phyloP scores from a whole-genome alignment of 2,329 filamentous ascomycete genomes.

The Tolypocladium paradoxum region DNA sequence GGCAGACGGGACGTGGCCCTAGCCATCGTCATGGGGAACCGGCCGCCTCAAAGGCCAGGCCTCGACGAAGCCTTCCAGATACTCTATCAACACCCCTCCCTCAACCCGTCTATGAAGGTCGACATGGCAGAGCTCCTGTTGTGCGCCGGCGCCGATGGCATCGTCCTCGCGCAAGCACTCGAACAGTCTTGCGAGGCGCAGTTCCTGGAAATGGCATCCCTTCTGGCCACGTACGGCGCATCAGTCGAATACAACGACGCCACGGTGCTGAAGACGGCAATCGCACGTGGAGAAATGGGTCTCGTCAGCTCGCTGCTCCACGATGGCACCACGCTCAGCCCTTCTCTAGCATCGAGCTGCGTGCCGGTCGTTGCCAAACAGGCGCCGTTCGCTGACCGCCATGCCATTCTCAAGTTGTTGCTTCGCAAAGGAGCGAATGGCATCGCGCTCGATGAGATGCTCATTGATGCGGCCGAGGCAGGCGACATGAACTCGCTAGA shows the following conservation, averaged over 20 bases:
- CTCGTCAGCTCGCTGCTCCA: slow-evolving; percentile 36
- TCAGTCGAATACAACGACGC: slow-evolving; percentile 44
- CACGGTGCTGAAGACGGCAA: slow-evolving; percentile 35
- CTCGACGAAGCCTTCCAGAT: slow-evolving; percentile 40
- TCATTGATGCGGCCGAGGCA: slow-evolving; percentile 37
- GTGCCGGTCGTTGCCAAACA: slow-evolving; percentile 37
- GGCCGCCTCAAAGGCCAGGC: slow-evolving; percentile 35
- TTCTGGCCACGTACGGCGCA: slow-evolving; percentile 43
- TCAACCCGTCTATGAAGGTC: slow-evolving; percentile 38
- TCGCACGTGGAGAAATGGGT: slow-evolving; percentile 31
- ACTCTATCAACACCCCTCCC: slow-evolving; percentile 33
- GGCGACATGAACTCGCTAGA: slow-evolving; percentile 36
- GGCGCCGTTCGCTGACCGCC: slow-evolving; percentile 32
- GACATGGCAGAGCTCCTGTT: slow-evolving; percentile 44
- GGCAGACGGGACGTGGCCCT: slow-evolving; percentile 43
- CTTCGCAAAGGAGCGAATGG: slow-evolving; percentile 41
- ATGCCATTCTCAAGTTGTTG: slow-evolving; percentile 32
- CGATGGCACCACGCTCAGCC: slow-evolving; percentile 30
- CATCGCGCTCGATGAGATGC: slow-evolving; percentile 32
- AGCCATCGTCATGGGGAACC: slow-evolving; percentile 41
- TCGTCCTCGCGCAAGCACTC: slow-evolving; percentile 35
- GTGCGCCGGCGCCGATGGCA: slow-evolving; percentile 45
- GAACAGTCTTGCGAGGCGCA: slow-evolving; percentile 36
- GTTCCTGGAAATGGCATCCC: slow-evolving; percentile 42
- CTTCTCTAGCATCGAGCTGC: slow-evolving; percentile 37